Conservation (phyloP, 1,284 basidiomycete species). For the Bjerkandera adusta region DNA sequence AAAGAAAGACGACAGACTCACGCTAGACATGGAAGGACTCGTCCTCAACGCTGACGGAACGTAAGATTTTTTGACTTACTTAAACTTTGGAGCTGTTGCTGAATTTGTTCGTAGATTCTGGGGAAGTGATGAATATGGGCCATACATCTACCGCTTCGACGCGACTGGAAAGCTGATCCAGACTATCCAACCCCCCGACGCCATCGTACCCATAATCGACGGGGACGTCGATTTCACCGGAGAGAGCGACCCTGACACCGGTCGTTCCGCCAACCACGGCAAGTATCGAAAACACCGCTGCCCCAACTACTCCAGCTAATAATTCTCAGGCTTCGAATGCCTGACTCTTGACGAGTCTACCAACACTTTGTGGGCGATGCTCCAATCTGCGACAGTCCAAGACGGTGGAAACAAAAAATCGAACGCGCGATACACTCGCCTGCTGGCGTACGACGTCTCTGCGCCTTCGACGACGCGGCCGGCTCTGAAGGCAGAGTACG, state of each 20-base stretch:
- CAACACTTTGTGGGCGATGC: constrained; percentile 54
- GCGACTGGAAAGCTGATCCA: constrained; percentile 47
- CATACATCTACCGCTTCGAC: constrained; percentile 61
- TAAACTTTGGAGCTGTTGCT: not conserved
- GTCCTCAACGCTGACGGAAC: constrained; percentile 57
- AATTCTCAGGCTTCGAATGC: constrained; percentile 54
- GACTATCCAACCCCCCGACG: constrained; percentile 59
- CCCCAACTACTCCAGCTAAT: too few species aligned
- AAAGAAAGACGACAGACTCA: constrained; percentile 42
- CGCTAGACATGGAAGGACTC: constrained; percentile 62
- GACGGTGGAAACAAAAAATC: constrained; percentile 52
- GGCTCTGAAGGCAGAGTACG: constrained; percentile 53
- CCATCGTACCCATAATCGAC: constrained; percentile 44
- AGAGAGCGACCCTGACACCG: constrained; percentile 46
- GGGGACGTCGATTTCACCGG: constrained; percentile 60
- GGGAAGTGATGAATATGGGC: constrained; percentile 70
- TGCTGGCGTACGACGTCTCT: constrained; percentile 55
- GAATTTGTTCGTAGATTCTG: constrained; percentile 42
- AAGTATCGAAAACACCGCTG: not conserved
- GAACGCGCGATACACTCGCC: constrained; percentile 50
- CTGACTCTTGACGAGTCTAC: constrained; percentile 53
- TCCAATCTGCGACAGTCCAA: constrained; percentile 65
- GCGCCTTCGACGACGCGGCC: constrained; percentile 28
- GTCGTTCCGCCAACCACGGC: constrained; percentile 49
- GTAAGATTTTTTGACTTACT: constrained; percentile 34